phyloP scores from a whole-genome alignment of 1,284 basidiomycete genomes.

The Tylopilus sp. region DNA sequence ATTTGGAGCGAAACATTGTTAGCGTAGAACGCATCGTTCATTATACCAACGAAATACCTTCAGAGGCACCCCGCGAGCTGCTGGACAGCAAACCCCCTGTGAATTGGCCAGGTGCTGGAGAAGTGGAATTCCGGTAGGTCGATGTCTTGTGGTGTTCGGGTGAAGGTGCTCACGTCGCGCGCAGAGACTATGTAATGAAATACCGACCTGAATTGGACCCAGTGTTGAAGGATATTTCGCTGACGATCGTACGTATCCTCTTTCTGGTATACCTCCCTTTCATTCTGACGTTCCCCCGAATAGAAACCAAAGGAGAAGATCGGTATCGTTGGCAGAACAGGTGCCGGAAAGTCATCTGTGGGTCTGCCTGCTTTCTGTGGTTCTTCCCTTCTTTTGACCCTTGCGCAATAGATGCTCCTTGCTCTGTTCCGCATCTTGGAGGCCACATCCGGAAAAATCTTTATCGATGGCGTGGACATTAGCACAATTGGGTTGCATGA shows the following conservation, averaged over 20 bases:
- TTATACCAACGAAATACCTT: conserved; percentile 66
- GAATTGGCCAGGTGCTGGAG: conserved; percentile 77
- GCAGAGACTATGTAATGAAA: conserved; percentile 72
- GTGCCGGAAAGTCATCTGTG: conserved; percentile 89
- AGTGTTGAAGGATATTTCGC: conserved; percentile 71
- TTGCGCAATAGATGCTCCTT: conserved; percentile 49
- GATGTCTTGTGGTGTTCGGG: neutral
- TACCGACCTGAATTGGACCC: conserved; percentile 83
- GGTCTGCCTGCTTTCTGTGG: conserved; percentile 28
- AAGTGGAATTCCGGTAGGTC: conserved; percentile 71
- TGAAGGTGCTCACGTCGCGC: neutral
- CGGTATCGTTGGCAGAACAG: conserved; percentile 85
- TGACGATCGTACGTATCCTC: conserved; percentile 55
- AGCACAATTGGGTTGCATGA: conserved; percentile 82
- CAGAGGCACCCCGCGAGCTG: conserved; percentile 77
- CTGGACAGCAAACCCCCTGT: conserved; percentile 58
- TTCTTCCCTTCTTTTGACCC: neutral
- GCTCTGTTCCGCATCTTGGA: conserved; percentile 84
- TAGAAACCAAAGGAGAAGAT: conserved; percentile 79
- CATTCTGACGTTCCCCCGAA: neutral
- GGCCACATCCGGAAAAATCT: conserved; percentile 73
- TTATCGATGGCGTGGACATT: conserved; percentile 84
- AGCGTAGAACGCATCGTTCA: conserved; percentile 79
- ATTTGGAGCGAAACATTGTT: conserved; percentile 93
- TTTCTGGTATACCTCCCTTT: conserved; percentile 19